These are phyloP conservation scores for Sphaerobolus stellatus DNA, from an alignment of 1,284 basidiomycete species.

Conservation along the genomic window DNA sequence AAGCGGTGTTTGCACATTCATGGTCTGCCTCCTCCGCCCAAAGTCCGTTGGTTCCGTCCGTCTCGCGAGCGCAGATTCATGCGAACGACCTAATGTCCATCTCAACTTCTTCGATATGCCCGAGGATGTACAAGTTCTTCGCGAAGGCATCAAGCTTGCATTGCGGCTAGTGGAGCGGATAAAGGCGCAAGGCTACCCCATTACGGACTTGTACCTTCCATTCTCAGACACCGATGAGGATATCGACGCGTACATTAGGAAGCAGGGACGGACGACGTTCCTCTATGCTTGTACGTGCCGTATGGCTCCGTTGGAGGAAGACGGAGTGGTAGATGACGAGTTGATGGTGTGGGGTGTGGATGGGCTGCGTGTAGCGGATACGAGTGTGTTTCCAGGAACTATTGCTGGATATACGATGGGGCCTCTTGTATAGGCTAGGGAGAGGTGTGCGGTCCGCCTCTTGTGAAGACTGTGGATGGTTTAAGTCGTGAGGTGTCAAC, in stretches of 20 bases:
- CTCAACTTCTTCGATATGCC: constrained; percentile 38
- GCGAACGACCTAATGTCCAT: constrained; percentile 38
- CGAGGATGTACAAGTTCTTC: constrained; percentile 26
- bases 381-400: constrained; percentile 39
- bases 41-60: constrained; percentile 25
- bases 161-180: constrained; percentile 29
- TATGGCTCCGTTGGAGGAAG: constrained; percentile 19
- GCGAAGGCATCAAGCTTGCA: constrained; percentile 30
- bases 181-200: constrained; percentile 29
- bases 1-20: constrained; percentile 21
- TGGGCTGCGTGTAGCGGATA: constrained; percentile 41
- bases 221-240: constrained; percentile 24
- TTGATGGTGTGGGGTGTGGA: constrained; percentile 48
- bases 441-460: constrained; percentile 18
- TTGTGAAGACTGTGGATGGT: too few relatives aligned
- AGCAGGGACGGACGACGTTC: constrained; percentile 31
- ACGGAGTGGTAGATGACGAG: constrained; percentile 49
- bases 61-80: constrained; percentile 37
- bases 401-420: constrained; percentile 38
- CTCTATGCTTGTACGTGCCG: constrained; percentile 38
- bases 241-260: constrained; percentile 29
- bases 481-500: too few relatives aligned
- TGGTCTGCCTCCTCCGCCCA: constrained; percentile 23
- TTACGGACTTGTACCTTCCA: constrained; percentile 31
- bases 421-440: constrained; percentile 18